Evolutionary conservation across 768 basidiomycete species (phyloP).

Genomic region (Gloeopeniophorella convolvens): DNA sequence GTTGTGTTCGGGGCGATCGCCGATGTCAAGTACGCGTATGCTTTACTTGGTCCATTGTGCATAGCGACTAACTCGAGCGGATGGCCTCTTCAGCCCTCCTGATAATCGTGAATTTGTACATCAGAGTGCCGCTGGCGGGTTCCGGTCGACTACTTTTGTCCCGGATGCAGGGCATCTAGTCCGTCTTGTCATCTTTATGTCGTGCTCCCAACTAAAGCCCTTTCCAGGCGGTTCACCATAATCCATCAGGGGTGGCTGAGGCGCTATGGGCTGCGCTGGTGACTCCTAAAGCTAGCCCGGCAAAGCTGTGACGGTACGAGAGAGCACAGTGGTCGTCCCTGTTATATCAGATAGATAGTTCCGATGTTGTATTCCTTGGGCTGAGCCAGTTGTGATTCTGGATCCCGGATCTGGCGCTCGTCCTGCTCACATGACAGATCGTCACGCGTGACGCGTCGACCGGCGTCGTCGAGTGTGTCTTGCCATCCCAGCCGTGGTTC

Average conservation of each 20-base stretch:
- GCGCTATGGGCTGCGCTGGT: neutral
- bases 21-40: slow-evolving; percentile 11
- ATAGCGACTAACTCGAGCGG: neutral
- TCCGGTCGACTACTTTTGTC: slow-evolving; percentile 8
- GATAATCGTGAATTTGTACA: slow-evolving; percentile 5
- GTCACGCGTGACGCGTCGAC: too few species aligned
- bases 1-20: slow-evolving; percentile 13
- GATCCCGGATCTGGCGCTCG: too few species aligned
- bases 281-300: neutral
- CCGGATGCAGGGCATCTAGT: slow-evolving; percentile 18
- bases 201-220: neutral
- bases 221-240: slow-evolving; percentile 7
- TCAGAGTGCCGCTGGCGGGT: neutral
- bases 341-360: too few species aligned
- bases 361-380: too few species aligned
- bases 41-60: neutral
- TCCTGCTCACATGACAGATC: too few species aligned
- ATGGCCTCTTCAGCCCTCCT: neutral
- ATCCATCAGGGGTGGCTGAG: slow-evolving; percentile 12
- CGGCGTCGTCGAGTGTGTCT: too few species aligned
- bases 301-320: slow-evolving; percentile 9
- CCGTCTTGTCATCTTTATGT: neutral
- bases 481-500: neutral
- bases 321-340: too few species aligned
- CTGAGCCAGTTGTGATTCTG: too few species aligned